phyloP scores from a whole-genome alignment of 768 basidiomycete genomes.

The Boletus huronensis region DNA sequence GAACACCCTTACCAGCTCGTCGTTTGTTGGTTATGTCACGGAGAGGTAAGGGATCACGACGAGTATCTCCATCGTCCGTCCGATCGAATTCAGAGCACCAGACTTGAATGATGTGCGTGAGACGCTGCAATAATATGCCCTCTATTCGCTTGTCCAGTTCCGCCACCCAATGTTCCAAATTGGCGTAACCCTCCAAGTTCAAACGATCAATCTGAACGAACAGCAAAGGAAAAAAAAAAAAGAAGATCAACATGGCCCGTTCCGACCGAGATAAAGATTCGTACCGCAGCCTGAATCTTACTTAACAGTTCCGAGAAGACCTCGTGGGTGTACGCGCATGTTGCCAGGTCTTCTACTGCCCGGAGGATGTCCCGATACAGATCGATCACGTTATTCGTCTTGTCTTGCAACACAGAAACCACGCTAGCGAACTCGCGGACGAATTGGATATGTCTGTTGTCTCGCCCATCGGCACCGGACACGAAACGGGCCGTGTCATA shows the following conservation, averaged over 20 bases:
- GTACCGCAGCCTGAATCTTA: slow-evolving; percentile 80
- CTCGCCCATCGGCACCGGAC: slow-evolving; percentile 66
- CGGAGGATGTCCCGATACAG: slow-evolving; percentile 82
- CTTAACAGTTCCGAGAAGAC: slow-evolving; percentile 76
- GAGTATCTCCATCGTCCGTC: slow-evolving; percentile 61
- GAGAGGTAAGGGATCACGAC: slow-evolving; percentile 47
- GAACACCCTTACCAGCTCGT: slow-evolving; percentile 62
- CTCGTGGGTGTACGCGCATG: slow-evolving; percentile 81
- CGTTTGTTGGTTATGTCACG: slow-evolving; percentile 64
- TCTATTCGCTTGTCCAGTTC: slow-evolving; percentile 84
- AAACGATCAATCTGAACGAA: slow-evolving; percentile 79
- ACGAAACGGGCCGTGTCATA: slow-evolving; percentile 82
- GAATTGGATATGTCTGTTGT: slow-evolving; percentile 89
- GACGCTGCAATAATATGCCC: slow-evolving; percentile 66
- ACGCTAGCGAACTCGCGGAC: slow-evolving; percentile 94
- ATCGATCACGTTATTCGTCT: slow-evolving; percentile 91
- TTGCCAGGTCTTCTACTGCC: slow-evolving; percentile 81
- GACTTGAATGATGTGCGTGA: slow-evolving; percentile 73
- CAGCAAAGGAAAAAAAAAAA: too few relatives aligned
- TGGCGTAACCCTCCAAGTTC: slow-evolving; percentile 93
- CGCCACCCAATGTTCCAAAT: slow-evolving; percentile 89
- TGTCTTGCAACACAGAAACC: slow-evolving; percentile 93
- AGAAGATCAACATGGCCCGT: neutral
- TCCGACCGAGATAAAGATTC: slow-evolving; percentile 24
- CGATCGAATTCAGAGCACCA: slow-evolving; percentile 90